phyloP scores from a whole-genome alignment of 1,284 basidiomycete species.

The Stygiomarasmius scandens region DNA sequence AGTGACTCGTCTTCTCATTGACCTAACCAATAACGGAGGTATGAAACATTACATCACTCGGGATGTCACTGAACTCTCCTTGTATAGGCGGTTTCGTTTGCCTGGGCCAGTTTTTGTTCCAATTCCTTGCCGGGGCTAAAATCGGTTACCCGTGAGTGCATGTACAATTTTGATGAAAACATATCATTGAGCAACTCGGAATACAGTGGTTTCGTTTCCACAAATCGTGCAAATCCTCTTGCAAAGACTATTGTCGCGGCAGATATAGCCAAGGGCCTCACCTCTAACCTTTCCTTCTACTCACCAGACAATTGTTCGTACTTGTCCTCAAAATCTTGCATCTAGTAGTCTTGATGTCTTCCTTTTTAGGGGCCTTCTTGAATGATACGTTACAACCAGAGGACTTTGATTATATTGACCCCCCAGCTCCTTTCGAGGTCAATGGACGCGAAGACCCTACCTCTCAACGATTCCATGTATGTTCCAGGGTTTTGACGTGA shows the following conservation, averaged over 20 bases:
- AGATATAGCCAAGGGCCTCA: constrained; percentile 49
- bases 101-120: constrained; percentile 61
- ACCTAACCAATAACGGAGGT: constrained; percentile 67
- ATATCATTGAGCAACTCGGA: too few relatives aligned
- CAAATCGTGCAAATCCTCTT: constrained; percentile 52
- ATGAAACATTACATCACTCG: constrained; percentile 15
- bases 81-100: constrained; percentile 59
- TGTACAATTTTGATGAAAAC: too few relatives aligned
- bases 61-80: background rate
- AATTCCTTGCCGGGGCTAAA: constrained; percentile 53
- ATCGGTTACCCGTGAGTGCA: constrained; percentile 55
- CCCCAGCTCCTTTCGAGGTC: constrained; percentile 44
- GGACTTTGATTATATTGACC: constrained; percentile 52
- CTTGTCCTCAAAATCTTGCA: too few relatives aligned
- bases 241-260: constrained; percentile 59
- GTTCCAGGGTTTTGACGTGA: constrained; percentile 17
- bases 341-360: background rate
- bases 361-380: constrained; percentile 49
- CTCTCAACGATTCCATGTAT: constrained; percentile 59
- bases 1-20: constrained; percentile 56
- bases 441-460: constrained; percentile 54
- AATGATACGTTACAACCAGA: constrained; percentile 51
- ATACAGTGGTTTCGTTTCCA: constrained; percentile 55
- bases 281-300: constrained; percentile 43
- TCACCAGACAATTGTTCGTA: constrained; percentile 52